phyloP scores from a whole-genome alignment of 768 basidiomycete genomes.

The Lactifluus subvellereus region DNA sequence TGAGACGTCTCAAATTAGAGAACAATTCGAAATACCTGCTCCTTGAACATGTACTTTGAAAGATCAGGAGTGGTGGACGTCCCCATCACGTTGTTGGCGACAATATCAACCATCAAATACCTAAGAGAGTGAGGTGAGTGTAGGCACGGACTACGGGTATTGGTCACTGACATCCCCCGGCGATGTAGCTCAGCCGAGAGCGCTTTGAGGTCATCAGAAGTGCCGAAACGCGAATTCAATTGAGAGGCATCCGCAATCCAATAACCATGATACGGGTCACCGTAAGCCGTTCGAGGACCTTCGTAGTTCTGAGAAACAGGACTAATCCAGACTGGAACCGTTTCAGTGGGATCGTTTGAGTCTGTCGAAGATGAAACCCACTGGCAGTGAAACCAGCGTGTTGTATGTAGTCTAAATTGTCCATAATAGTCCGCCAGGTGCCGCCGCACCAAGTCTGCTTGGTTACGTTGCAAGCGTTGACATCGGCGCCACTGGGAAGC shows the following conservation, averaged over 20 bases:
- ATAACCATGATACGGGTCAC: constrained; percentile 83
- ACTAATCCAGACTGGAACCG: constrained; percentile 65
- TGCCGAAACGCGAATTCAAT: constrained; percentile 69
- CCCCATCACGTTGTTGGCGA: constrained; percentile 83
- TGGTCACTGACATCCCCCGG: constrained; percentile 54
- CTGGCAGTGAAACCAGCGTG: constrained; percentile 76
- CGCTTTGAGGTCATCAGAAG: constrained; percentile 62
- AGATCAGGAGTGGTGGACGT: constrained; percentile 56
- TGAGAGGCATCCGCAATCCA: constrained; percentile 67
- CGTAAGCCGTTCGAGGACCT: constrained; percentile 64
- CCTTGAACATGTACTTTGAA: constrained; percentile 63
- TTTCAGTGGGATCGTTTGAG: neutral
- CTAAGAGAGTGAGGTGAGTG: constrained; percentile 26
- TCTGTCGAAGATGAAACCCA: constrained; percentile 28
- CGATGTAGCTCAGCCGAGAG: constrained; percentile 62
- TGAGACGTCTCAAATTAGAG: constrained; percentile 9
- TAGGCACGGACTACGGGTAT: neutral
- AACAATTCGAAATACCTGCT: constrained; percentile 37
- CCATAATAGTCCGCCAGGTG: constrained; percentile 68
- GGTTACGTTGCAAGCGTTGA: constrained; percentile 49
- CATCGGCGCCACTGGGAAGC: constrained; percentile 48
- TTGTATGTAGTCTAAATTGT: constrained; percentile 83
- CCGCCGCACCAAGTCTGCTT: constrained; percentile 79
- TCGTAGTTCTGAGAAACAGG: constrained; percentile 76
- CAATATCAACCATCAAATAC: constrained; percentile 83